These are phyloP conservation scores for Leptographium radiaticola DNA, from an alignment of 2,329 filamentous ascomycete genomes.

Conservation along the genomic window DNA sequence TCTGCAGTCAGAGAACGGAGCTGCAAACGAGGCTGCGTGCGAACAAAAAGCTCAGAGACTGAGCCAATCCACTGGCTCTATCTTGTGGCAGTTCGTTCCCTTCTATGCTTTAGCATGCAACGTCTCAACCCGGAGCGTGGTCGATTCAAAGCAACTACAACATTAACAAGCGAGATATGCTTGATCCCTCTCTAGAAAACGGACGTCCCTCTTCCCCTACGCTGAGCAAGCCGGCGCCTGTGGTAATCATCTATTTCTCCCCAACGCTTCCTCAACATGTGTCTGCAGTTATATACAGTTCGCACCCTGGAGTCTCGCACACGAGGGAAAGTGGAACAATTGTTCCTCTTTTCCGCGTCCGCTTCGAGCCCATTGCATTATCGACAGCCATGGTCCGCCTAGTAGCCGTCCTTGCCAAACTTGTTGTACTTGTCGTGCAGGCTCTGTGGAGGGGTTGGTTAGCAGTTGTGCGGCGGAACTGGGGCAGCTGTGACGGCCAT, in stretches of 20 bases:
- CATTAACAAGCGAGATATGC: too few relatives aligned
- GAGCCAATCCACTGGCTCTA: too few relatives aligned
- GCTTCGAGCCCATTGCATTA: not conserved
- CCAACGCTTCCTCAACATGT: not conserved
- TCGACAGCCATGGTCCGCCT: slow-evolving; percentile 9
- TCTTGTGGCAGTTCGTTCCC: too few relatives aligned
- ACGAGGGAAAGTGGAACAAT: too few relatives aligned
- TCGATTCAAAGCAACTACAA: too few relatives aligned
- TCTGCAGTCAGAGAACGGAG: too few relatives aligned
- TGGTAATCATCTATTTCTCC: slow-evolving; percentile 2
- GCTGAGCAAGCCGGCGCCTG: not conserved
- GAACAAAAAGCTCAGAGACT: too few relatives aligned
- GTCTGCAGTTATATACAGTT: slow-evolving; percentile 1
- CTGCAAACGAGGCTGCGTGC: too few relatives aligned
- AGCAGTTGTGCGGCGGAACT: not conserved
- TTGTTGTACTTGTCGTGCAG: slow-evolving; percentile 99
- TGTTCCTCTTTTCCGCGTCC: too few relatives aligned
- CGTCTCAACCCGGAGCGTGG: too few relatives aligned
- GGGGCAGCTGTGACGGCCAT: not conserved
- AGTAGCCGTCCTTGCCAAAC: slow-evolving; percentile 96
- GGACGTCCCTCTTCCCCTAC: too few relatives aligned
- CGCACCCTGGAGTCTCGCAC: not conserved
- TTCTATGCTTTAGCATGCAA: not conserved
- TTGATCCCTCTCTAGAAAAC: too few relatives aligned
- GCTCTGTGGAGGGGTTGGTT: slow-evolving; percentile 34